Base-by-base conservation (phyloP, 2,329 filamentous ascomycete genomes). In the Xylariales sp. region DNA sequence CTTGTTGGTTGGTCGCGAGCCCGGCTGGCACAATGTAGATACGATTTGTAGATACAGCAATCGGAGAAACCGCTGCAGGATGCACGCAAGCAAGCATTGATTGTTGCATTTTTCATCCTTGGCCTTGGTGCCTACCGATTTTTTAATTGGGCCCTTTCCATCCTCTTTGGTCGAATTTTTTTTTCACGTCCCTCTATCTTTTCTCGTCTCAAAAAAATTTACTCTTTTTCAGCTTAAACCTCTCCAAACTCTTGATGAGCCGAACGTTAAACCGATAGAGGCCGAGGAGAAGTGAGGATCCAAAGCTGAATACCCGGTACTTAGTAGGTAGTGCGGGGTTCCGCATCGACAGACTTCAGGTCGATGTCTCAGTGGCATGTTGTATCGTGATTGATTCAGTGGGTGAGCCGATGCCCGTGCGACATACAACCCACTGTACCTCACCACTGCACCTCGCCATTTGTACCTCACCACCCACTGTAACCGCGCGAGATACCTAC, bases 41-140 rank as follows among this genome's bases (percentile, higher is more conserved):
- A 23, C 23, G 23, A 23, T 23, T 23, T 58, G 57, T 55, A 57
- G 34, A 57, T 62, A 28, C 23, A 45, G 28, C 41, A 57, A 57
- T 65, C 68, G 68, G 68, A 18, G 62, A 63, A 48, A 50, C 68
- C 68, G 68, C 65, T 65, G 65, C 65, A 70, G 49, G 61, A 62
- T 68, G 41, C 59, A 57, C 52, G 58, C 64, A 49, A 28, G 39
- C 59, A 57, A 30, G 32, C 18, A 41, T 41, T 41, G 39, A 41
- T 41, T 41, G 39, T 41, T 58, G 46, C 58, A 52, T 43, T 28
- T 48, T 28, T 16, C 28, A 30, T 49, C 16, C 53, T 39, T 39
- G 12, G 12, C 12, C 36, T 10, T 10, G 36, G 6, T 23, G 23
- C 23, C 1, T 23, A 23, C 23, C 23, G 2, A 23, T 23, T 23